phyloP scores from a whole-genome alignment of 768 basidiomycete species.

The Lentinus tigrinus region DNA sequence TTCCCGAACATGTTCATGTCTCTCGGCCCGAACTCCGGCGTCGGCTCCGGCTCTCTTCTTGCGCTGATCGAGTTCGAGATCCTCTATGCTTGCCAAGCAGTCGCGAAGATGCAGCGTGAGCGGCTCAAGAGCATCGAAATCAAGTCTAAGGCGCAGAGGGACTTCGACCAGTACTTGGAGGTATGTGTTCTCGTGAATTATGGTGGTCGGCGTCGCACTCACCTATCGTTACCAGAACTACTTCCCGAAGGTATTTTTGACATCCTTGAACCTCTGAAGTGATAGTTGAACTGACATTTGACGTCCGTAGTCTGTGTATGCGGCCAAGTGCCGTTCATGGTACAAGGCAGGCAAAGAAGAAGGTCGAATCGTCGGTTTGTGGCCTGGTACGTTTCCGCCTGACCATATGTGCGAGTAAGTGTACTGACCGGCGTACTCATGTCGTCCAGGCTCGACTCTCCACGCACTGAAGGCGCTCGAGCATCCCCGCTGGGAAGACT shows the following conservation, averaged over 20 bases:
- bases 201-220: conserved; percentile 32
- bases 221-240: conserved; percentile 35
- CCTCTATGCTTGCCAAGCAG: conserved; percentile 53
- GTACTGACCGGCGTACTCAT: conserved; percentile 38
- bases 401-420: not conserved
- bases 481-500: conserved; percentile 65
- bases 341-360: conserved; percentile 58
- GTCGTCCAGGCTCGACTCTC: conserved; percentile 31
- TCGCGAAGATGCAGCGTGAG: conserved; percentile 63
- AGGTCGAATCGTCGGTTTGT: conserved; percentile 55
- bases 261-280: no score
- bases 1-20: conserved; percentile 68
- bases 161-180: conserved; percentile 62
- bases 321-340: conserved; percentile 58
- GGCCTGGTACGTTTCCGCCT: conserved; percentile 44
- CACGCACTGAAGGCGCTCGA: conserved; percentile 39
- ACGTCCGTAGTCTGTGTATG: conserved; percentile 51
- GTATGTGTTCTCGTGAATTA: conserved; percentile 33
- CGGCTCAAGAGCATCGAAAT: conserved; percentile 59
- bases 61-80: conserved; percentile 57
- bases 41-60: conserved; percentile 55
- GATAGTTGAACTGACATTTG: not conserved
- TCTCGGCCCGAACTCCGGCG: conserved; percentile 55
- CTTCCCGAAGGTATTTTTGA: conserved; percentile 46
- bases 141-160: conserved; percentile 56